Evolutionary conservation across 1,284 basidiomycete species (phyloP), one percentile per base, ranked within the genome.

Genomic region (Leucoagaricus sp.): DNA sequence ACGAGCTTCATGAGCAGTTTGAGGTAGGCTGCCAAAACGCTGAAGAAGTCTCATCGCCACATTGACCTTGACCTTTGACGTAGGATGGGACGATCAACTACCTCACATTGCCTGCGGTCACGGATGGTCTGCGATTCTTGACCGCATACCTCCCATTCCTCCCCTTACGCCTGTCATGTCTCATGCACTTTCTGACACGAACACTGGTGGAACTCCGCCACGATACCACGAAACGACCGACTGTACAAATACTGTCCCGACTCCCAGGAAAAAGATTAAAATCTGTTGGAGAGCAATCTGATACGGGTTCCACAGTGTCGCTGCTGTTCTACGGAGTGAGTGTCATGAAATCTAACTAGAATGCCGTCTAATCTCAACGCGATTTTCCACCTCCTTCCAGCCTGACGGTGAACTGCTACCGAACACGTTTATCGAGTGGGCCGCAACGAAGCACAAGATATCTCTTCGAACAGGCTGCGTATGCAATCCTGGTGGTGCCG

Each of bases 71-170:
- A 53, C 65, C 47, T 50, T 53, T 53, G 38, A 28, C 52, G n/a
- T 64, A 93, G 87, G 90, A 92, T 61, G 91, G 91, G 19, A 93
- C 91, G 17, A 83, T 92, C 64, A 92, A 93, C 68, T 93, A 89
- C 64, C 74, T 91, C 40, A 85, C 80, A 44, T 73, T 93, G 36
- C 83, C 87, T 23, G 86, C 89, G 6, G 79, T 93, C 58, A 89
- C 87, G 26, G 83, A 87, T 57, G 90, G 90, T 21, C 76, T 92
- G 28, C 81, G 82, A 50, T 86, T 91, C 66, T 80, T 92, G 40
- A 83, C 88, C 4, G 84, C 84, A 46, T 91, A 91, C 69, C 76
- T 90, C 41, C 86, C 88, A 3, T 86, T 90, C 68, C 79, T 92
- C 40, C 84, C 88, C n/a, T 71, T 89, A 19, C 81, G 90, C 34